Conservation (phyloP, 2,329 filamentous ascomycete species). For the Paracamarosporium sp. region DNA sequence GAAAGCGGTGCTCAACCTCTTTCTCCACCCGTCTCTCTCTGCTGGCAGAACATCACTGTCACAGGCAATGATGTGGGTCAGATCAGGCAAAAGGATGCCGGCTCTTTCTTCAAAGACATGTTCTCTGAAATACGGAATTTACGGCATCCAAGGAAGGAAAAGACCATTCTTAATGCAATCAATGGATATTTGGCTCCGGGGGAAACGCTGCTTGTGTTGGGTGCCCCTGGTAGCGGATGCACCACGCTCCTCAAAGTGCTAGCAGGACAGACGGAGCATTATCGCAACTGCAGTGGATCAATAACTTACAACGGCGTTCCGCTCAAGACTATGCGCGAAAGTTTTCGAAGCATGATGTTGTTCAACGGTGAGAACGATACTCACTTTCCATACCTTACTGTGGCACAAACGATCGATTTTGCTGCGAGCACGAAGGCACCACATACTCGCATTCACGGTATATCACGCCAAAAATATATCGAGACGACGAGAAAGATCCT, state of each 20-base stretch:
- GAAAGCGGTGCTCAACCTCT: too few relatives aligned
- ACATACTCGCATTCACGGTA: neutral
- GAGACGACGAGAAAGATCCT: conserved; percentile 69
- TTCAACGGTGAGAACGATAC: neutral
- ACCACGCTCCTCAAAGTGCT: neutral
- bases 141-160: too few relatives aligned
- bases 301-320: neutral
- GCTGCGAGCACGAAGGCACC: conserved; percentile 14
- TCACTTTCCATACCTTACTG: conserved; percentile 80
- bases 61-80: too few relatives aligned
- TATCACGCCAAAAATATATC: neutral
- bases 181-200: neutral
- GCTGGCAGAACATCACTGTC: too few relatives aligned
- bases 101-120: too few relatives aligned
- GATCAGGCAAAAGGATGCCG: too few relatives aligned
- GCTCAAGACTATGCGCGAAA: neutral
- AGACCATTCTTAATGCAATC: neutral
- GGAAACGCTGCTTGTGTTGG: neutral
- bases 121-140: too few relatives aligned
- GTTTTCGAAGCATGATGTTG: neutral
- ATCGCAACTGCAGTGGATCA: neutral
- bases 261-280: neutral
- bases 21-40: too few relatives aligned
- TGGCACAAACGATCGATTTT: conserved; percentile 72
- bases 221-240: neutral